Evolutionary conservation across 1,284 basidiomycete species (phyloP).

Genomic region (Ceratobasidium papillatum): DNA sequence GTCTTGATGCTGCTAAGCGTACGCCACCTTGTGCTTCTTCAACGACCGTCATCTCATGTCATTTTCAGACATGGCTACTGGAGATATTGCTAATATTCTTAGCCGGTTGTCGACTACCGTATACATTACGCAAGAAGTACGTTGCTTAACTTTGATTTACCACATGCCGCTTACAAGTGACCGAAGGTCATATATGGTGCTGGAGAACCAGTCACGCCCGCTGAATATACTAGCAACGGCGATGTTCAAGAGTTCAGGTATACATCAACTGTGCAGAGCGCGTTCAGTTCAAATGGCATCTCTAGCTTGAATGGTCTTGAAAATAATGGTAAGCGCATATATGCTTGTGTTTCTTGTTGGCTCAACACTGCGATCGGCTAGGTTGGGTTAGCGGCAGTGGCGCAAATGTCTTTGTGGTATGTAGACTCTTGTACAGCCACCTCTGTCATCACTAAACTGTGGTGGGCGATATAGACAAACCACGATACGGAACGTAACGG

Average conservation of each 20-base stretch:
- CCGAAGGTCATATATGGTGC: constrained; percentile 39
- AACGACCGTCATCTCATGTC: neutral
- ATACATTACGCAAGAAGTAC: constrained; percentile 43
- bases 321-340: constrained; percentile 55
- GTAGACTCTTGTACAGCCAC: neutral
- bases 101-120: constrained; percentile 30
- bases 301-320: constrained; percentile 65
- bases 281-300: constrained; percentile 64
- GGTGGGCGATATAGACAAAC: constrained; percentile 54
- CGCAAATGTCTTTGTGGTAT: constrained; percentile 70
- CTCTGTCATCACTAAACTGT: neutral
- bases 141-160: neutral
- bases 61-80: constrained; percentile 42
- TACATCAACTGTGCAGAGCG: constrained; percentile 60
- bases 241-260: constrained; percentile 63
- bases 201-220: constrained; percentile 37
- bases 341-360: neutral
- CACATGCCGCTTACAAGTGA: neutral
- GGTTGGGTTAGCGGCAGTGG: constrained; percentile 64
- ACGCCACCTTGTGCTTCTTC: constrained; percentile 55
- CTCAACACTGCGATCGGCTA: constrained; percentile 45
- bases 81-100: constrained; percentile 42
- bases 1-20: constrained; percentile 75
- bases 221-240: constrained; percentile 40
- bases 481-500: constrained; percentile 76